Evolutionary conservation across 768 basidiomycete species (phyloP), one percentile per base, ranked within the genome.

Genomic region (Mycena polygramma): DNA sequence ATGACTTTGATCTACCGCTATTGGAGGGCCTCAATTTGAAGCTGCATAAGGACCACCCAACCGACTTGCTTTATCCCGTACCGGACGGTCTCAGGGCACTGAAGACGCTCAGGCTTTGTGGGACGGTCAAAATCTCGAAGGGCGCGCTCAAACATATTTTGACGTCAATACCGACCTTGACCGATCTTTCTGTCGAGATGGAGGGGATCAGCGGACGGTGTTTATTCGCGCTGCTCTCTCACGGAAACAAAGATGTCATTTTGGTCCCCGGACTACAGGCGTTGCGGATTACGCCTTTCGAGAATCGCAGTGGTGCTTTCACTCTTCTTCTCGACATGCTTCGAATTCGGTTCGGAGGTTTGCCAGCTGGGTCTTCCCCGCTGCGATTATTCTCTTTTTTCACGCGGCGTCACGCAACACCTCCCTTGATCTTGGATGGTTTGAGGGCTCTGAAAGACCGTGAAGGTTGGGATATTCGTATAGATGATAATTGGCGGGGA

Each of bases 251-350:
- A 48, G 13, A 48, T 48, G 13, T 20, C 19, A n/a, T 7, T 48
- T 20, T 48, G 46, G 30, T 36, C 8, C 62, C 52, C 26, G 13
- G 24, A 17, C 45, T 64, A 13, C 54, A 49, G 22, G 30, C 36
- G 26, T 41, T 64, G 53, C 63, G 60, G 6, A n/a, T 62, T 30
- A 62, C 60, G 14, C 30, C 51, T 13, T 62, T 62, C 35, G 13
- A 36, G 7, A 13, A 7, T 36, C 30, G 26, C 17, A 43, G 46
- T 10, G 46, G 15, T 10, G 20, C 36, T 35, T 20, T 39, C 36
- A 35, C 7, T 5, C 20, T 49, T 8, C 49, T 51, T 26, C 10
- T 62, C 22, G 13, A 26, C 30, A 62, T 62, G 60, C 60, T 62
- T 13, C 60, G 35, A 0, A 36, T 36, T 6, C 61, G 61, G 10